These are phyloP conservation scores for Fusarium sp. DNA, from an alignment of 2,329 filamentous ascomycete genomes.

Conservation along the genomic window DNA sequence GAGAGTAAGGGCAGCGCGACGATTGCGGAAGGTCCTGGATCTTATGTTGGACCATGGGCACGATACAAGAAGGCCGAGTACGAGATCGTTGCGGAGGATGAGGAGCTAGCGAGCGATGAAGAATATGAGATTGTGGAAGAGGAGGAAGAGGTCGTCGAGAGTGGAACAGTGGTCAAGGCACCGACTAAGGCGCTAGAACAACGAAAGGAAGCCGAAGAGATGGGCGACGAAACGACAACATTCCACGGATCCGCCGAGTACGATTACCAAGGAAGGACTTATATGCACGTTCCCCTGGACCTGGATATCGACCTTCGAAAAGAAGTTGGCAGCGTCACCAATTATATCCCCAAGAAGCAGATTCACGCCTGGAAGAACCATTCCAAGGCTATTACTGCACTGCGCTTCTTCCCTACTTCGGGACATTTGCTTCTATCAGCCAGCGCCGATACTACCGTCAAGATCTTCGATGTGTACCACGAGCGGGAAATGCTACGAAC, in stretches of 20 bases:
- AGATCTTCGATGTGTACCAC: slow-evolving; percentile 96
- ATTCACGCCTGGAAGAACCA: slow-evolving; percentile 90
- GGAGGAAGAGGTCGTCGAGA: slow-evolving; percentile 74
- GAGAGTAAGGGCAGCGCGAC: slow-evolving; percentile 87
- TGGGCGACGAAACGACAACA: slow-evolving; percentile 81
- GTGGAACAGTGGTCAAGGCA: slow-evolving; percentile 69
- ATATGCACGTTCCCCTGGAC: slow-evolving; percentile 97
- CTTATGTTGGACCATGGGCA: slow-evolving; percentile 96
- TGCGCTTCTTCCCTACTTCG: slow-evolving; percentile 89
- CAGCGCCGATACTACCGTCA: slow-evolving; percentile 90
- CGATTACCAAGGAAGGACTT: slow-evolving; percentile 95
- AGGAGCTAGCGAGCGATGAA: slow-evolving; percentile 80
- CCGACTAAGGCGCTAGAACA: slow-evolving; percentile 64
- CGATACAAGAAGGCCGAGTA: slow-evolving; percentile 79
- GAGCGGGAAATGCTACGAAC: slow-evolving; percentile 87
- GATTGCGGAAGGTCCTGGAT: slow-evolving; percentile 85
- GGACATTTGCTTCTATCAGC: slow-evolving; percentile 91
- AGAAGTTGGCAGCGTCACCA: slow-evolving; percentile 82
- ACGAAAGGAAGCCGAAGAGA: slow-evolving; percentile 67
- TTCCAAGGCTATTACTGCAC: slow-evolving; percentile 83
- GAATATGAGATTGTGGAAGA: slow-evolving; percentile 82
- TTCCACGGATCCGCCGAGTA: slow-evolving; percentile 87
- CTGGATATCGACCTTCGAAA: slow-evolving; percentile 87
- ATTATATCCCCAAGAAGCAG: slow-evolving; percentile 94
- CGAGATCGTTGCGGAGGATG: slow-evolving; percentile 78